These are phyloP conservation scores for Lodderomyces orthopsilosis DNA, from an alignment of 1,139 yeast genomes.

Conservation along the genomic window DNA sequence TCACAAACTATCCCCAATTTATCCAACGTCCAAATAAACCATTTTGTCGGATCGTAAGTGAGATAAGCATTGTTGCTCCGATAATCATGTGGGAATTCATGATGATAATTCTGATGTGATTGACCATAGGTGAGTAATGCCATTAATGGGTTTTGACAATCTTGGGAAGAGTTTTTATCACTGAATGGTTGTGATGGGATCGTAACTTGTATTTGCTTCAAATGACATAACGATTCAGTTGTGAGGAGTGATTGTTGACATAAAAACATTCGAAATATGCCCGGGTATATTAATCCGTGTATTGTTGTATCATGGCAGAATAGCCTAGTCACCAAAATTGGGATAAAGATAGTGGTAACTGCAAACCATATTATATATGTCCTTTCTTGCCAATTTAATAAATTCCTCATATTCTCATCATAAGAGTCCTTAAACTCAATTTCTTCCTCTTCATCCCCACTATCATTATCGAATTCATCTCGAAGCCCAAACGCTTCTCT, in stretches of 20 bases:
- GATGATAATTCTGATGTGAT: constrained; percentile 64
- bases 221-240: constrained; percentile 62
- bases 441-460: constrained; percentile 15
- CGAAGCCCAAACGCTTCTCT: constrained; percentile 4
- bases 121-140: constrained; percentile 65
- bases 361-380: constrained; percentile 45
- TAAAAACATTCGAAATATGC: constrained; percentile 53
- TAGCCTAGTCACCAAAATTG: constrained; percentile 42
- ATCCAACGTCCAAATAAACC: constrained; percentile 47
- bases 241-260: constrained; percentile 59
- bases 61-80: constrained; percentile 47
- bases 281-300: constrained; percentile 62
- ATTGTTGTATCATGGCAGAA: constrained; percentile 40
- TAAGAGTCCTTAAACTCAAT: constrained; percentile 14
- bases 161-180: constrained; percentile 54
- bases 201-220: constrained; percentile 38
- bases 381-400: constrained; percentile 59
- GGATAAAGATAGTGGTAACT: constrained; percentile 48
- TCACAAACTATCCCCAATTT: constrained; percentile 39
- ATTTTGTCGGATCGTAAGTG: constrained; percentile 67
- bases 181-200: constrained; percentile 58
- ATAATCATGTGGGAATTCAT: constrained; percentile 71
- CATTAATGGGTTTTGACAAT: constrained; percentile 49
- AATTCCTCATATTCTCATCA: constrained; percentile 17
- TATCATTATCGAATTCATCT: constrained; percentile 15